Evolutionary conservation across 2,329 filamentous ascomycete species (phyloP).

Genomic region (Trichoderma hamatum): DNA sequence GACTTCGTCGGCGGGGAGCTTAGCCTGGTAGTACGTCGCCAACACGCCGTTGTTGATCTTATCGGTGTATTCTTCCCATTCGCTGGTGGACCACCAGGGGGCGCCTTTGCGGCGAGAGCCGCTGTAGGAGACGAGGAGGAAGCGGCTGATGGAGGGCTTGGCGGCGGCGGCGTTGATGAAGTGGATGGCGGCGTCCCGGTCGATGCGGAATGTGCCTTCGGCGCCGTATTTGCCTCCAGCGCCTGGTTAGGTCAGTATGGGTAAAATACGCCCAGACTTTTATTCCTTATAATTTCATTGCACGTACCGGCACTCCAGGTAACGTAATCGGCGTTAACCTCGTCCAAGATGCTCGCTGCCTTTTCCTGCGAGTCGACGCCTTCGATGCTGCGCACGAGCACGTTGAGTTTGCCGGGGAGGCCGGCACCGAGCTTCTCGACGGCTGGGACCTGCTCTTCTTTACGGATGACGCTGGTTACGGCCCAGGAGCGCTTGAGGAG

Average conservation of each 20-base stretch:
- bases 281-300: no score
- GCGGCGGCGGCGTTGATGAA: conserved; percentile 63
- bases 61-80: conserved; percentile 52
- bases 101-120: conserved; percentile 56
- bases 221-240: conserved; percentile 63
- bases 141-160: conserved; percentile 58
- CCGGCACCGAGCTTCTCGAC: conserved; percentile 64
- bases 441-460: conserved; percentile 65
- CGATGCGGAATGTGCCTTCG: conserved; percentile 59
- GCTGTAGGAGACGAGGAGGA: conserved; percentile 66
- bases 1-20: conserved; percentile 61
- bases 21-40: conserved; percentile 61
- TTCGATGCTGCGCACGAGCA: conserved; percentile 71
- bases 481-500: conserved; percentile 74
- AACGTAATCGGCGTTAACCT: conserved; percentile 65
- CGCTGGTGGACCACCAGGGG: conserved; percentile 58
- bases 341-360: conserved; percentile 64
- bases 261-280: background rate
- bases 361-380: conserved; percentile 66
- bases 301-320: conserved; percentile 67
- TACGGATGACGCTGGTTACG: conserved; percentile 77
- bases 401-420: conserved; percentile 65
- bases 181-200: conserved; percentile 65
- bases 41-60: conserved; percentile 46
- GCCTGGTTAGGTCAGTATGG: conserved; percentile 39